Percentiles rank a stretch among this genome's conserved stretches.
Evolutionary conservation across 495 filamentous ascomycete genomes (phyloP).

Genomic region (Aspergillus wentii): DNA sequence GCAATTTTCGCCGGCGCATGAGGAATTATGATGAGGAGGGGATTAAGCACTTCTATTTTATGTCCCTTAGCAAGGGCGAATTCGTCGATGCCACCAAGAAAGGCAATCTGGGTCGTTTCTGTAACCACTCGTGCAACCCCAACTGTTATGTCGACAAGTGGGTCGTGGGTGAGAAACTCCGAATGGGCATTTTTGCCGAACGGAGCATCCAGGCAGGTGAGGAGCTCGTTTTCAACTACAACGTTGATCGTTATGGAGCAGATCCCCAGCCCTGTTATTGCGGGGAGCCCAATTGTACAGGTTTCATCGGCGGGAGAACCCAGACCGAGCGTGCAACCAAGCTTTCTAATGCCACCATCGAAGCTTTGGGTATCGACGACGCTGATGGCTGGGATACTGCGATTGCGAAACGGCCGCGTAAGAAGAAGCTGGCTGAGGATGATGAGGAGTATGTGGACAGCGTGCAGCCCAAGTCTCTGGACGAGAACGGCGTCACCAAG

Average conservation of each 20-base stretch:
- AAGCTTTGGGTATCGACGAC: constrained; percentile 94
- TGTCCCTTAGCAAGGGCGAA: constrained; percentile 94
- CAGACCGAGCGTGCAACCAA: constrained; percentile 96
- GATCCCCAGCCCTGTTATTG: constrained; percentile 97
- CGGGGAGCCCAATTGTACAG: constrained; percentile 89
- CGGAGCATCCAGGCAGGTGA: constrained; percentile 83
- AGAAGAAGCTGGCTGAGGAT: constrained; percentile 90
- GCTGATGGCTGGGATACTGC: constrained; percentile 86
- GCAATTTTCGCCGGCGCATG: constrained; percentile 80
- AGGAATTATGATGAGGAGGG: constrained; percentile 88
- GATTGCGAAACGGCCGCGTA: constrained; percentile 80
- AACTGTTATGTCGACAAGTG: constrained; percentile 99
- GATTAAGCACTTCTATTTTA: constrained; percentile 99
- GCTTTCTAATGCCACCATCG: constrained; percentile 81
- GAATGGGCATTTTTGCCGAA: constrained; percentile 98
- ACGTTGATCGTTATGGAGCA: constrained; percentile 95
- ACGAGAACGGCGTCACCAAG: constrained; percentile 87
- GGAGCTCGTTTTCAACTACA: constrained; percentile 99
- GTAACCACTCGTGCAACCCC: constrained; percentile 98
- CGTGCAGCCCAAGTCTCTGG: constrained; percentile 74
- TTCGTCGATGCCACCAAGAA: constrained; percentile 98
- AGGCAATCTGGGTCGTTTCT: constrained; percentile 93
- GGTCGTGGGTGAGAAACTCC: constrained; percentile 96
- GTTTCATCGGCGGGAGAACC: constrained; percentile 95
- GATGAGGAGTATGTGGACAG: constrained; percentile 97